Evolutionary conservation across 257 asterid species (phyloP).

Genomic region (Primulina eburnea): DNA sequence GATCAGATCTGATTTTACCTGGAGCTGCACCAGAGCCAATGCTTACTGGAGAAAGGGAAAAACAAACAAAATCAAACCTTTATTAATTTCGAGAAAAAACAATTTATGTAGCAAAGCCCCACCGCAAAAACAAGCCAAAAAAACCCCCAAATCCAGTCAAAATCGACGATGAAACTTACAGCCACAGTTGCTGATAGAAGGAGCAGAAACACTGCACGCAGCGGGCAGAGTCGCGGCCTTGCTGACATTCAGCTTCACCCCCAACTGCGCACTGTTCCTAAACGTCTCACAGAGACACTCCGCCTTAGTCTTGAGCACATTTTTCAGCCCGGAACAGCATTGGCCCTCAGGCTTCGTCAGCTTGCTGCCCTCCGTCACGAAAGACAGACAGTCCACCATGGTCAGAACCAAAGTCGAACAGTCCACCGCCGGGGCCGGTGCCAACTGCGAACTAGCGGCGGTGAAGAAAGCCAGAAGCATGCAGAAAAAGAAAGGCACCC

Average conservation of each 20-base stretch:
- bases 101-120: too few species aligned
- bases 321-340: slow-evolving; percentile 79
- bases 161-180: slow-evolving; percentile 37
- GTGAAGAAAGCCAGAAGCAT: slow-evolving; percentile 8
- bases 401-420: slow-evolving; percentile 56
- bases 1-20: slow-evolving; percentile 43
- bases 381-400: slow-evolving; percentile 79
- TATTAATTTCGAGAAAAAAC: background rate
- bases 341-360: slow-evolving; percentile 53
- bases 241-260: slow-evolving; percentile 63
- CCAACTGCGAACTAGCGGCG: slow-evolving; percentile 27
- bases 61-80: background rate
- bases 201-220: slow-evolving; percentile 79
- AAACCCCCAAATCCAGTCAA: background rate
- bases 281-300: slow-evolving; percentile 75
- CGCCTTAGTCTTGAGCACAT: slow-evolving; percentile 61
- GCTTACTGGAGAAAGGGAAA: slow-evolving; percentile 40
- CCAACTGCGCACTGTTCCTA: slow-evolving; percentile 77
- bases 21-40: slow-evolving; percentile 43
- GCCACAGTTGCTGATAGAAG: slow-evolving; percentile 64
- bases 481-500: slow-evolving; percentile 16
- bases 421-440: slow-evolving; percentile 80
- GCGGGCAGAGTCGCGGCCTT: slow-evolving; percentile 79
- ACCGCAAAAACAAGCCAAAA: too few species aligned
- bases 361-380: slow-evolving; percentile 62